phyloP scores from a whole-genome alignment of 139 green algal genomes.

The Mesostigma viride region DNA sequence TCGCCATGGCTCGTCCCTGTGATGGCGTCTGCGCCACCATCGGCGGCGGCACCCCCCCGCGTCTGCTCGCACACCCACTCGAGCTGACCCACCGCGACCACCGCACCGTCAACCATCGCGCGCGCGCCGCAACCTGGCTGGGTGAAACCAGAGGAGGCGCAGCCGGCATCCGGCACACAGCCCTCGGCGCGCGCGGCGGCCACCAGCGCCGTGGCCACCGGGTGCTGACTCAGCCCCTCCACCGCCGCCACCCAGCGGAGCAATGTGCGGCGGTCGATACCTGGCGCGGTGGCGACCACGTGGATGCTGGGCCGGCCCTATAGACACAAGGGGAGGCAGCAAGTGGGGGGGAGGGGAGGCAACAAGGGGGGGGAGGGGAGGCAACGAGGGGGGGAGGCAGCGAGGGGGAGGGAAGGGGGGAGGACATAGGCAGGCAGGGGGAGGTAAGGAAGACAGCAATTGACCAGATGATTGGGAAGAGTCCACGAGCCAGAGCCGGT shows the following conservation, averaged over 20 bases:
- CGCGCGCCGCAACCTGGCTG: slow-evolving; percentile 49
- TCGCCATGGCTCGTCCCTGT: neutral
- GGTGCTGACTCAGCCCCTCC: slow-evolving; percentile 64
- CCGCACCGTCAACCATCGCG: slow-evolving; percentile 37
- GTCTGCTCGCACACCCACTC: slow-evolving; percentile 53
- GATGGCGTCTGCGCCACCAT: neutral
- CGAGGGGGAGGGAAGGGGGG: too few species aligned
- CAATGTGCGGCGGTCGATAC: slow-evolving; percentile 29
- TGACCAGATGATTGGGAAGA: too few species aligned
- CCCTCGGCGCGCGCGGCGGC: slow-evolving; percentile 25
- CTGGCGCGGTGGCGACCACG: neutral
- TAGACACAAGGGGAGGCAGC: too few species aligned
- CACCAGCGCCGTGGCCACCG: slow-evolving; percentile 64
- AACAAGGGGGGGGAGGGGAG: too few species aligned
- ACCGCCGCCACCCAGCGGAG: slow-evolving; percentile 59
- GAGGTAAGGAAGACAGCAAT: too few species aligned
- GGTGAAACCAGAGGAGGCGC: slow-evolving; percentile 26
- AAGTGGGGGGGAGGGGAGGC: too few species aligned
- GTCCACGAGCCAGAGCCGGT: too few species aligned
- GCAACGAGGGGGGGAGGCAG: too few species aligned
- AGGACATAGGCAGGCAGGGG: too few species aligned
- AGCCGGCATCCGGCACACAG: neutral
- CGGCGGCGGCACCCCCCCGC: neutral
- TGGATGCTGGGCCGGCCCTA: neutral
- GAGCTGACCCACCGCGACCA: slow-evolving; percentile 46